Conservation (phyloP, 192 early-diverging fungal species). For the Coemansia sp. region DNA sequence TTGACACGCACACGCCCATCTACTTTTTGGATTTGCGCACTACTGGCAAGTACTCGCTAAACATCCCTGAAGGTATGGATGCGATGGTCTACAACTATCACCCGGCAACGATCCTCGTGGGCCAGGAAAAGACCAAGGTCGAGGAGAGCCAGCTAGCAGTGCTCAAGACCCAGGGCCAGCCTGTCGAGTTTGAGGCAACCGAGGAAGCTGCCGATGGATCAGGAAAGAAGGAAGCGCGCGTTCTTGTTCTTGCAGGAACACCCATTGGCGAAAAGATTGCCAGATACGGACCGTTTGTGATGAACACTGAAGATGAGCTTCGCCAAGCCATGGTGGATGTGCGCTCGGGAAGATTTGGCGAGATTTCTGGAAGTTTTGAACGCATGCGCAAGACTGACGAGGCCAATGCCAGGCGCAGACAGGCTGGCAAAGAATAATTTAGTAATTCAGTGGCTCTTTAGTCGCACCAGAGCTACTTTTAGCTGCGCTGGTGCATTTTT, state of each 20-base stretch:
- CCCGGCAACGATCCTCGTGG: slow-evolving; percentile 28
- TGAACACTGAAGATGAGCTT: slow-evolving; percentile 54
- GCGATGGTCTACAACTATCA: slow-evolving; percentile 52
- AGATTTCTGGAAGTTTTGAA: slow-evolving; percentile 48
- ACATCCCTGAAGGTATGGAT: slow-evolving; percentile 53
- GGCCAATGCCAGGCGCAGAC: slow-evolving; percentile 35
- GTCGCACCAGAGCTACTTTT: too few species aligned
- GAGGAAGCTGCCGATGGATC: slow-evolving; percentile 22
- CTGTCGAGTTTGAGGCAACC: slow-evolving; percentile 38
- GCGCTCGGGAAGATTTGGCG: slow-evolving; percentile 38
- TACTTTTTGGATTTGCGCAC: slow-evolving; percentile 76
- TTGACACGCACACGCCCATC: slow-evolving; percentile 76
- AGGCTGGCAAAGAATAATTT: slow-evolving; percentile 32
- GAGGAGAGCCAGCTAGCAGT: slow-evolving; percentile 41
- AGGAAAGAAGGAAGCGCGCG: slow-evolving; percentile 50
- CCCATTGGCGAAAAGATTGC: slow-evolving; percentile 61
- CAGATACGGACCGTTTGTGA: slow-evolving; percentile 65
- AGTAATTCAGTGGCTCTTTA: neutral
- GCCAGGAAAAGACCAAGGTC: slow-evolving; percentile 42
- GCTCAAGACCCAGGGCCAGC: slow-evolving; percentile 36
- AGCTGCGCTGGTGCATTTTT: too few species aligned
- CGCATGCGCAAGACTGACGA: slow-evolving; percentile 50
- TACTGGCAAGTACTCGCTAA: slow-evolving; percentile 49
- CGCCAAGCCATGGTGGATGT: slow-evolving; percentile 41
- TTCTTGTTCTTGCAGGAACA: slow-evolving; percentile 63